A percentile compares a stretch with the other conserved stretches of the same genome.
Evolutionary conservation across 2,329 filamentous ascomycete genomes (phyloP).

Genomic region (Drechslerella dactyloides): DNA sequence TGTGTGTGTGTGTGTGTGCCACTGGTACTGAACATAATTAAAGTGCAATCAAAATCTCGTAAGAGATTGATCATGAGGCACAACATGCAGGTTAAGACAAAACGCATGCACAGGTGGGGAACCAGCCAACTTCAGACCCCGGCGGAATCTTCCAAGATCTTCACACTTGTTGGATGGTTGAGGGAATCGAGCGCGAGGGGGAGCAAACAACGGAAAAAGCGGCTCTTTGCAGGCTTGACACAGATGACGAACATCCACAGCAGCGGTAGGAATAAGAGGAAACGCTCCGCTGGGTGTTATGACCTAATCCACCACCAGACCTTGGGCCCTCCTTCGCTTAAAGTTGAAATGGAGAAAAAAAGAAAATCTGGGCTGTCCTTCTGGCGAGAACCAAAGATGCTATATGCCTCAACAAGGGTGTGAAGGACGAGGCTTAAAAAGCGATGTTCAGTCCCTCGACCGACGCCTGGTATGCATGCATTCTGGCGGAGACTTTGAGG

Average conservation of each 20-base stretch:
- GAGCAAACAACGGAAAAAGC: slow-evolving; percentile 33
- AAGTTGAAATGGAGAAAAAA: slow-evolving; percentile 5
- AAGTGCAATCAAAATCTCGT: slow-evolving; percentile 50
- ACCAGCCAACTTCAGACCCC: slow-evolving; percentile 22
- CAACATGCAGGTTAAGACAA: slow-evolving; percentile 32
- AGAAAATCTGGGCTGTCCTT: neutral
- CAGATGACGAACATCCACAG: slow-evolving; percentile 34
- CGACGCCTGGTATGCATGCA: no score
- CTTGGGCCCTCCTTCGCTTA: slow-evolving; percentile 1
- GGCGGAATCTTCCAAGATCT: slow-evolving; percentile 35
- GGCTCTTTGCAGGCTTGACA: slow-evolving; percentile 49
- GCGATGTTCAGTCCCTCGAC: no score
- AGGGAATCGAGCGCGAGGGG: slow-evolving; percentile 5
- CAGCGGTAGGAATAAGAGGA: slow-evolving; percentile 22
- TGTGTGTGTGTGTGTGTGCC: slow-evolving; percentile 35
- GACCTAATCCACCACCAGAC: no score
- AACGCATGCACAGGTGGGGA: slow-evolving; percentile 40
- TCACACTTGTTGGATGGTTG: slow-evolving; percentile 13
- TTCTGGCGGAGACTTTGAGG: no score
- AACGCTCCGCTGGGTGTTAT: neutral
- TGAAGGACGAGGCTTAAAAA: slow-evolving; percentile 37
- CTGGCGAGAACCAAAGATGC: slow-evolving; percentile 31
- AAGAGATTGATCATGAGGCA: slow-evolving; percentile 49
- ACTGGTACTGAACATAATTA: slow-evolving; percentile 42
- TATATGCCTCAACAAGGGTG: slow-evolving; percentile 34